phyloP scores from a whole-genome alignment of 2,329 filamentous ascomycete species.

The Sphaerulina vaccinii region DNA sequence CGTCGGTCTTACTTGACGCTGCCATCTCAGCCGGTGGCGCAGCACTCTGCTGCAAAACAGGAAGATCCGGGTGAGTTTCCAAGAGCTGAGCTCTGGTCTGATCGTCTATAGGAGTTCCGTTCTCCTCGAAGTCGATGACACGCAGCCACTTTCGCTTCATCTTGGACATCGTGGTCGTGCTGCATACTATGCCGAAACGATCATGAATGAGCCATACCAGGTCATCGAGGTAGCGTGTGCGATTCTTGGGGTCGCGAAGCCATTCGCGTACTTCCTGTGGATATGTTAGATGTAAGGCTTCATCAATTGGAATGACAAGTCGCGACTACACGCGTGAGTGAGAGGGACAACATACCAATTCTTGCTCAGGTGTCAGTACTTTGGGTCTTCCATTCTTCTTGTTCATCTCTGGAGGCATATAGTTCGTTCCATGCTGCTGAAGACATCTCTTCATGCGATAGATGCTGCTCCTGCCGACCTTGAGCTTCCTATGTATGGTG shows the following conservation, averaged over 20 bases:
- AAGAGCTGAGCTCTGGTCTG: conserved; percentile 24
- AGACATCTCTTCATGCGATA: conserved; percentile 39
- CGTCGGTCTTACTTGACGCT: not conserved
- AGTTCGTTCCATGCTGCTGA: conserved; percentile 36
- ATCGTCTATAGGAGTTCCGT: conserved; percentile 32
- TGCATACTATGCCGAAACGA: conserved; percentile 36
- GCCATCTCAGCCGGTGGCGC: conserved; percentile 6
- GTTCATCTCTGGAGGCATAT: conserved; percentile 36
- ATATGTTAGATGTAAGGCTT: not conserved
- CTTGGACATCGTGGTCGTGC: conserved; percentile 38
- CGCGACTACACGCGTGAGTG: not conserved
- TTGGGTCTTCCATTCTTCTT: conserved; percentile 39
- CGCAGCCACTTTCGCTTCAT: conserved; percentile 38
- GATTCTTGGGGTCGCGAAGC: conserved; percentile 35
- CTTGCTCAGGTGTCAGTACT: conserved; percentile 35
- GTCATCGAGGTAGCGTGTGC: conserved; percentile 35
- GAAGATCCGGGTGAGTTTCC: conserved; percentile 33
- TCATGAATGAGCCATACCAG: conserved; percentile 38
- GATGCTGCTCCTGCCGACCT: conserved; percentile 35
- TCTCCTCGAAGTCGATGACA: conserved; percentile 36
- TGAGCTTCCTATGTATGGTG: conserved; percentile 36
- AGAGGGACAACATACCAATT: conserved; percentile 29
- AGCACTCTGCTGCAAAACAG: conserved; percentile 20
- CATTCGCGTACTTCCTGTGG: conserved; percentile 35
- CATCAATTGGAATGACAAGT: not conserved